Evolutionary conservation across 2,329 filamentous ascomycete species (phyloP).

Genomic region (Orbilia oligospora): DNA sequence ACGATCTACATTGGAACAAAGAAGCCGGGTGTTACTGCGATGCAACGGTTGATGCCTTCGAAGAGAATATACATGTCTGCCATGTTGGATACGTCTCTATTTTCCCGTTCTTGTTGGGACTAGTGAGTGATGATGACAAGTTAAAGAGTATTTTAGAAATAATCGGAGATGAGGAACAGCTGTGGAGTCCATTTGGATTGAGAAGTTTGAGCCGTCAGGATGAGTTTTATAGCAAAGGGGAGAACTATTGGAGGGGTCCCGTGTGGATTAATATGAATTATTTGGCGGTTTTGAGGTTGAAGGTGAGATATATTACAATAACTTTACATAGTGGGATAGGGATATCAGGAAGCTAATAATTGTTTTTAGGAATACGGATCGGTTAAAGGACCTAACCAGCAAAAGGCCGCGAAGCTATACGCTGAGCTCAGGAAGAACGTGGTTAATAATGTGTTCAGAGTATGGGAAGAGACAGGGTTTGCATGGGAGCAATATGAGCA

Average conservation of each 20-base stretch:
- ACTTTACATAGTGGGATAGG: no score
- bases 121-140: conserved; percentile 81
- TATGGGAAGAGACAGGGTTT: conserved; percentile 92
- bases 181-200: conserved; percentile 93
- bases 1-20: conserved; percentile 93
- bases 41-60: conserved; percentile 93
- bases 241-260: conserved; percentile 97
- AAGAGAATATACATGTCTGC: conserved; percentile 89
- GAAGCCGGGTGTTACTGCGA: conserved; percentile 89
- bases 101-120: conserved; percentile 84
- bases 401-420: conserved; percentile 81
- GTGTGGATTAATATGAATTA: conserved; percentile 99
- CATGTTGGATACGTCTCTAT: conserved; percentile 97
- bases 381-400: conserved; percentile 76
- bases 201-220: conserved; percentile 88
- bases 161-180: conserved; percentile 82
- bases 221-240: conserved; percentile 85
- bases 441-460: conserved; percentile 87
- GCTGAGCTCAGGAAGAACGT: conserved; percentile 83
- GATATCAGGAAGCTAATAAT: background rate
- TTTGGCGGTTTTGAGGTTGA: conserved; percentile 81
- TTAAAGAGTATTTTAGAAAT: conserved; percentile 82
- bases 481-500: conserved; percentile 99
- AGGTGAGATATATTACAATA: conserved; percentile 71
- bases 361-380: conserved; percentile 69